phyloP scores from a whole-genome alignment of 495 filamentous ascomycete species.

The Barbatosphaeria neglecta region DNA sequence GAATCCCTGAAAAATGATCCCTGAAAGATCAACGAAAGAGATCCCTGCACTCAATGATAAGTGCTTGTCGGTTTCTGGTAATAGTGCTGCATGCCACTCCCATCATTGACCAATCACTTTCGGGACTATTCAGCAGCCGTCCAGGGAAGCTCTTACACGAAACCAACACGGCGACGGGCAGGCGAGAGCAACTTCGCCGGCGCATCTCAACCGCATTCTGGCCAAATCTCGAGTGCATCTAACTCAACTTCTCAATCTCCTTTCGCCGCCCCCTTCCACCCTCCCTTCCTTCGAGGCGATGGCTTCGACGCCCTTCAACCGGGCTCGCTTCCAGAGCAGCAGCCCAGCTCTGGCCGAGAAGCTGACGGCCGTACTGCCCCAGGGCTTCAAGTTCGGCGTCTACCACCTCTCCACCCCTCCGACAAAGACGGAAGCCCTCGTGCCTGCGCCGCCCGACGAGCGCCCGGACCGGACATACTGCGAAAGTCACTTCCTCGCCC shows the following conservation, averaged over 20 bases:
- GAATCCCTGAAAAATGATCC: no score
- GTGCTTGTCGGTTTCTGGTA: neutral
- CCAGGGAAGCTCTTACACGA: neutral
- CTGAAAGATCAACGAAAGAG: no score
- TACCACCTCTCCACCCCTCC: slow-evolving; percentile 86
- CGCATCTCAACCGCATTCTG: no score
- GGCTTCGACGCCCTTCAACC: neutral
- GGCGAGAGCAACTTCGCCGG: no score
- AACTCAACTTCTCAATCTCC: neutral
- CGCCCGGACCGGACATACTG: slow-evolving; percentile 65
- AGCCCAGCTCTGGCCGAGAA: slow-evolving; percentile 25
- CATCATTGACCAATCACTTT: neutral
- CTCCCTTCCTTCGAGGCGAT: neutral
- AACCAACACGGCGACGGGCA: neutral
- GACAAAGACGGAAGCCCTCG: slow-evolving; percentile 58
- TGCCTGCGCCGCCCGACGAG: slow-evolving; percentile 60
- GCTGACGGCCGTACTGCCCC: slow-evolving; percentile 62
- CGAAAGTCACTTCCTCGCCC: slow-evolving; percentile 75
- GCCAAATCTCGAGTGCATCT: neutral
- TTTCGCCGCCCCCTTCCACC: neutral
- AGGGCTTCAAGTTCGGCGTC: slow-evolving; percentile 55
- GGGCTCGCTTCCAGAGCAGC: neutral
- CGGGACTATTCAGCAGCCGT: neutral
- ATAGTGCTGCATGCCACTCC: neutral
- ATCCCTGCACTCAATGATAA: neutral